Evolutionary conservation across 2,329 filamentous ascomycete genomes (phyloP).

Genomic region (Colletotrichum sidae): DNA sequence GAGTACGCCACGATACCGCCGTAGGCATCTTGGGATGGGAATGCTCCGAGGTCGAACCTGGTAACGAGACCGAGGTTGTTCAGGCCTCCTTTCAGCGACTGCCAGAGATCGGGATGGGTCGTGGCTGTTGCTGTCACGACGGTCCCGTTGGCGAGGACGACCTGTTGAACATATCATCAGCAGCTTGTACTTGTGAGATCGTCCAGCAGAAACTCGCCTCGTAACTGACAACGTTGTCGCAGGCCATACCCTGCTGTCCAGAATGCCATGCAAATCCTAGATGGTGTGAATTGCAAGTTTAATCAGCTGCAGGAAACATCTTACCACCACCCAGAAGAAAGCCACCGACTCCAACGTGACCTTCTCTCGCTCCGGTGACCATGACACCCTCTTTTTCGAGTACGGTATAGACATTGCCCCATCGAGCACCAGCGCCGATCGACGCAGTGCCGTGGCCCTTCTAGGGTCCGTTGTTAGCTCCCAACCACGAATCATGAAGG

Average conservation of each 20-base stretch:
- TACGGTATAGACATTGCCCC: slow-evolving; percentile 8
- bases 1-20: slow-evolving; percentile 15
- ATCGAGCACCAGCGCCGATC: slow-evolving; percentile 7
- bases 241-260: slow-evolving; percentile 43
- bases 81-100: slow-evolving; percentile 57
- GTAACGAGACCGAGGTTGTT: slow-evolving; percentile 57
- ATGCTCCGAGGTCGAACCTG: slow-evolving; percentile 45
- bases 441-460: slow-evolving; percentile 5
- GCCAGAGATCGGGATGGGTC: slow-evolving; percentile 53
- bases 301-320: neutral
- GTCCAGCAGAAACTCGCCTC: neutral
- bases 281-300: fast-evolving
- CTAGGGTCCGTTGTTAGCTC: neutral
- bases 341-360: slow-evolving; percentile 42
- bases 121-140: slow-evolving; percentile 51
- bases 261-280: slow-evolving; percentile 40
- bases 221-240: slow-evolving; percentile 52
- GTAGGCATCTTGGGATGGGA: slow-evolving; percentile 29
- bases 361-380: slow-evolving; percentile 41
- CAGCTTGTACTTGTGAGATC: neutral
- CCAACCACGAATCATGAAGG: too few relatives aligned
- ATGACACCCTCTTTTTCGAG: slow-evolving; percentile 38
- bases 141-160: slow-evolving; percentile 55
- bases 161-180: slow-evolving; percentile 39
- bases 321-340: slow-evolving; percentile 45